These are phyloP conservation scores for Cyberlindnera maclurae DNA, from an alignment of 805 yeast genomes.

Conservation along the genomic window DNA sequence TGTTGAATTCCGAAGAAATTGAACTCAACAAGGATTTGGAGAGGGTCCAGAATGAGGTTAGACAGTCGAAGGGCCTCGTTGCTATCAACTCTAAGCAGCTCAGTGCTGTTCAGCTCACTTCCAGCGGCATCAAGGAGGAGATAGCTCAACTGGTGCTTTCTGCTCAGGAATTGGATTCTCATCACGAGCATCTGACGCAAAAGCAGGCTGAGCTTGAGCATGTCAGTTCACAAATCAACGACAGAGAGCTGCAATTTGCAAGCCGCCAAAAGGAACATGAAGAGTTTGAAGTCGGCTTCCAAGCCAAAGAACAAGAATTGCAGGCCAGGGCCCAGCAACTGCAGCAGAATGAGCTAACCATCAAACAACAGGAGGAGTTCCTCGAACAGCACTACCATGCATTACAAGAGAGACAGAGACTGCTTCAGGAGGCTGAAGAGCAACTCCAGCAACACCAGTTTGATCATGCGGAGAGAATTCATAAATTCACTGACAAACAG, in stretches of 20 bases:
- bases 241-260: slow-evolving; percentile 29
- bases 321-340: slow-evolving; percentile 28
- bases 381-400: slow-evolving; percentile 29
- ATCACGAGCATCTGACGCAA: slow-evolving; percentile 31
- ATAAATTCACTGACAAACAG: slow-evolving; percentile 32
- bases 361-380: slow-evolving; percentile 31
- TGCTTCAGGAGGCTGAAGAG: slow-evolving; percentile 32
- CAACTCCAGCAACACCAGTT: slow-evolving; percentile 33
- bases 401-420: slow-evolving; percentile 29
- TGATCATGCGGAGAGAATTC: slow-evolving; percentile 32
- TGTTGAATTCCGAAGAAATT: slow-evolving; percentile 57
- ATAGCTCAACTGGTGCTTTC: slow-evolving; percentile 26
- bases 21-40: slow-evolving; percentile 52
- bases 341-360: slow-evolving; percentile 28
- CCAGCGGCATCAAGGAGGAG: slow-evolving; percentile 36
- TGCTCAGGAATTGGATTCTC: slow-evolving; percentile 30
- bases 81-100: slow-evolving; percentile 67
- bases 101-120: slow-evolving; percentile 50
- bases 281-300: slow-evolving; percentile 14
- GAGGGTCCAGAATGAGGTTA: slow-evolving; percentile 43
- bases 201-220: slow-evolving; percentile 29
- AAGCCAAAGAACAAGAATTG: slow-evolving; percentile 23
- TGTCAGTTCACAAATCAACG: slow-evolving; percentile 26
- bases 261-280: slow-evolving; percentile 23
- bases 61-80: slow-evolving; percentile 54